A percentile compares a stretch with the other conserved stretches of the same genome.
phyloP scores from a whole-genome alignment of 768 basidiomycete genomes.

The Pleurotus pulmonarius region DNA sequence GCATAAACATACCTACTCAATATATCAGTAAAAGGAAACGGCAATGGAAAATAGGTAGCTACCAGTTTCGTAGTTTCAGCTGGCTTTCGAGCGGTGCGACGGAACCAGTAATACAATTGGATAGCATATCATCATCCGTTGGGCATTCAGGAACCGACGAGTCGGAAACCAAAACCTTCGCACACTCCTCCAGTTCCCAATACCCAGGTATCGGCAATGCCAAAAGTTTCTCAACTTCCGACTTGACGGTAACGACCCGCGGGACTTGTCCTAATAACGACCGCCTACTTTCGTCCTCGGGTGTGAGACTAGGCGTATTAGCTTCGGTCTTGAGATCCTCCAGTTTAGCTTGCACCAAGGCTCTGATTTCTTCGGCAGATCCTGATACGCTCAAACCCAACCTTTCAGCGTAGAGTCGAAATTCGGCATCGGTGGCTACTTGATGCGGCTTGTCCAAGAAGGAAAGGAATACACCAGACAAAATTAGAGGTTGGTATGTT shows the following conservation, averaged over 20 bases:
- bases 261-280: slow-evolving; percentile 41
- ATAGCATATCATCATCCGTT: slow-evolving; percentile 36
- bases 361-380: slow-evolving; percentile 31
- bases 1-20: slow-evolving; percentile 22
- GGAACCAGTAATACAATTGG: slow-evolving; percentile 20
- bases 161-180: slow-evolving; percentile 21
- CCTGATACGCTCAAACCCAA: slow-evolving; percentile 35
- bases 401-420: slow-evolving; percentile 35
- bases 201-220: slow-evolving; percentile 46
- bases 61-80: slow-evolving; percentile 29
- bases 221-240: slow-evolving; percentile 38
- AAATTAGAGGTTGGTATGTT: slow-evolving; percentile 41
- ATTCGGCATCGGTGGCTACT: slow-evolving; percentile 28
- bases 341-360: slow-evolving; percentile 32
- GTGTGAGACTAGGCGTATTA: slow-evolving; percentile 7
- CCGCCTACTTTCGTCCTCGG: slow-evolving; percentile 18
- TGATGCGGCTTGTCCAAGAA: slow-evolving; percentile 33
- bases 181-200: slow-evolving; percentile 43
- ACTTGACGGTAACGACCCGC: slow-evolving; percentile 39
- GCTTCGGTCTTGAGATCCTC: slow-evolving; percentile 28
- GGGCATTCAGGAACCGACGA: slow-evolving; percentile 22
- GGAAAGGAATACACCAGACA: slow-evolving; percentile 39
- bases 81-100: slow-evolving; percentile 17
- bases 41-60: background rate
- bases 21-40: background rate